These are phyloP conservation scores for Cryptococcus hybrid DNA, from an alignment of 1,284 basidiomycete genomes.

Conservation along the genomic window DNA sequence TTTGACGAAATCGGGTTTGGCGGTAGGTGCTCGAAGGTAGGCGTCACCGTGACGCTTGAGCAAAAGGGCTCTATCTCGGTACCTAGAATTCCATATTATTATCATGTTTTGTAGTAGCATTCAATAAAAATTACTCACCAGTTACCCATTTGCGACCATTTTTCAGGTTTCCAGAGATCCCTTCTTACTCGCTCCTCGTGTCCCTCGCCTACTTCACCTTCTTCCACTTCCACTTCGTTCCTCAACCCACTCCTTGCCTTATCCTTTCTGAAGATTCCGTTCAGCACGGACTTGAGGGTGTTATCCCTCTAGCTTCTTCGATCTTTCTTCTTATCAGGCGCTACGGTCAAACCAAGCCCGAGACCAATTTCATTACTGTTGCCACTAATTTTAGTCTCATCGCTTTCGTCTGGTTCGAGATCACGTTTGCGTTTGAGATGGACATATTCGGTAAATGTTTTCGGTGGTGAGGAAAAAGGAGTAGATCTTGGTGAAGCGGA, in stretches of 20 bases:
- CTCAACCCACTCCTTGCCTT: neutral
- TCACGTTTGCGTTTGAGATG: slow-evolving; percentile 7
- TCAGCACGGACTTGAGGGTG: neutral
- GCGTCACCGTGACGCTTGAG: slow-evolving; percentile 46
- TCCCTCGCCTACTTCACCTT: slow-evolving; percentile 4
- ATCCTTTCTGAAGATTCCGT: neutral
- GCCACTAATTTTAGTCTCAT: slow-evolving; percentile 5
- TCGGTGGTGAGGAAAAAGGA: slow-evolving; percentile 11
- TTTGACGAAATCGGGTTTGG: slow-evolving; percentile 24
- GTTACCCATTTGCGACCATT: slow-evolving; percentile 13
- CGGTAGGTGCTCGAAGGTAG: slow-evolving; percentile 17
- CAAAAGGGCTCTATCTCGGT: slow-evolving; percentile 27
- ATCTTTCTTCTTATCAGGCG: slow-evolving; percentile 5
- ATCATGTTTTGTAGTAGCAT: neutral
- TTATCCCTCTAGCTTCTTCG: neutral
- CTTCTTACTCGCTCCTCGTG: neutral
- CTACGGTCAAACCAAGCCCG: slow-evolving; percentile 23
- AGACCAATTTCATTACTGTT: slow-evolving; percentile 12
- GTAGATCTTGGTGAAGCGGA: slow-evolving; percentile 17
- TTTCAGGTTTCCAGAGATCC: slow-evolving; percentile 20
- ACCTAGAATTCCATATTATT: slow-evolving; percentile 8
- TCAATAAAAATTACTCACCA: slow-evolving; percentile 12
- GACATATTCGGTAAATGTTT: slow-evolving; percentile 19
- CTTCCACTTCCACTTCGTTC: slow-evolving; percentile 4
- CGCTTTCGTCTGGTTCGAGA: slow-evolving; percentile 10